Conservation (phyloP, 768 basidiomycete species). For the Suillus clintonianus region DNA sequence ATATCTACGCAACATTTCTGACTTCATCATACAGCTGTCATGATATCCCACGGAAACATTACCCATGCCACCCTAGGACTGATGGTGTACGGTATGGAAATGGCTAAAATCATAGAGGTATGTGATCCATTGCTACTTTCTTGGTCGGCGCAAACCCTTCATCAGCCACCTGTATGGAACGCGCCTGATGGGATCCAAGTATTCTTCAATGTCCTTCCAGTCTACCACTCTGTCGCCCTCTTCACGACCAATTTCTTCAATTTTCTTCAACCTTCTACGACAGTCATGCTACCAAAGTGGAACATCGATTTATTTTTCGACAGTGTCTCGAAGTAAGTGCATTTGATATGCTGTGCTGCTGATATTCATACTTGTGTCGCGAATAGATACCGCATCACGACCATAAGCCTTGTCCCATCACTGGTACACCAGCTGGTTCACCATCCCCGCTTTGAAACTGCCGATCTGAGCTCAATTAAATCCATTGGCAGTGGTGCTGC, state of each 20-base stretch:
- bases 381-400: constrained; percentile 50
- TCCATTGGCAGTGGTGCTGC: constrained; percentile 52
- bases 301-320: constrained; percentile 47
- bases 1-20: neutral
- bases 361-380: neutral
- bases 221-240: constrained; percentile 64
- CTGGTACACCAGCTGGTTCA: constrained; percentile 58
- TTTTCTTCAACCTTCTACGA: constrained; percentile 42
- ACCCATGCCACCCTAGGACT: constrained; percentile 40
- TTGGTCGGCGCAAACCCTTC: neutral
- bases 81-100: constrained; percentile 26
- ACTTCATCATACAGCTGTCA: constrained; percentile 45
- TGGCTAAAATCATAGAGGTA: constrained; percentile 37
- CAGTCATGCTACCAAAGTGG: constrained; percentile 57
- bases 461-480: constrained; percentile 50
- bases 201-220: constrained; percentile 53
- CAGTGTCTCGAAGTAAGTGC: constrained; percentile 51
- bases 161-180: constrained; percentile 35
- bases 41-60: constrained; percentile 63
- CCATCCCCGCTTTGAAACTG: constrained; percentile 40
- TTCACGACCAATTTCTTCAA: constrained; percentile 47
- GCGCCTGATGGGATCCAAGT: constrained; percentile 45
- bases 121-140: neutral
- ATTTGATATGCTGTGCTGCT: neutral
- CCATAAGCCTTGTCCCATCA: constrained; percentile 53